A percentile compares a stretch with the other conserved stretches of the same genome.
Evolutionary conservation across 2,329 filamentous ascomycete species (phyloP).

Genomic region (Fusarium oligoseptatum): DNA sequence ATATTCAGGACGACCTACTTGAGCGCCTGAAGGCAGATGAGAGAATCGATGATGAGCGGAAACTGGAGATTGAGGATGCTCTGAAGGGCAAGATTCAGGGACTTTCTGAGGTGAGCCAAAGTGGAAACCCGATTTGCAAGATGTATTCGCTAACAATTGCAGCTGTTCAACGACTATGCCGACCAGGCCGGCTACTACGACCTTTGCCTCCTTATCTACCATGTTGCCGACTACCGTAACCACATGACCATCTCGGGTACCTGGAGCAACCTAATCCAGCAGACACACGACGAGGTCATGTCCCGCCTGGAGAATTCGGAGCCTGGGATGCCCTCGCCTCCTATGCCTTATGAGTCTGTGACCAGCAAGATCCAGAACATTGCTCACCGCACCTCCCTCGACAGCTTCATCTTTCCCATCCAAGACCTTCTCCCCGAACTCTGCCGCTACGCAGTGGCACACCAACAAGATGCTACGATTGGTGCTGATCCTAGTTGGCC

Average conservation of each 20-base stretch:
- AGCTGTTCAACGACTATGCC: constrained; percentile 95
- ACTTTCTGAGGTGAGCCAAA: constrained; percentile 77
- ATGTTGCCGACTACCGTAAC: constrained; percentile 91
- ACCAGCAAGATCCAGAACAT: constrained; percentile 74
- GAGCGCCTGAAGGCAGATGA: constrained; percentile 80
- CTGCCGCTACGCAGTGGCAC: constrained; percentile 71
- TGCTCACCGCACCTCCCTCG: constrained; percentile 73
- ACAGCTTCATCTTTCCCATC: constrained; percentile 76
- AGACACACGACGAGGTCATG: constrained; percentile 72
- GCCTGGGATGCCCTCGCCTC: constrained; percentile 55
- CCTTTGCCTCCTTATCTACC: constrained; percentile 91
- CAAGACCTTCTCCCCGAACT: constrained; percentile 71
- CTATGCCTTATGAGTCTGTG: constrained; percentile 78
- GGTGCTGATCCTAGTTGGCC: constrained; percentile 71
- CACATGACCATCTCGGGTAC: constrained; percentile 85
- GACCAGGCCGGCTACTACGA: constrained; percentile 95
- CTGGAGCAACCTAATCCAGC: constrained; percentile 85
- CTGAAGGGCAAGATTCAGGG: constrained; percentile 84
- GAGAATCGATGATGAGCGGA: constrained; percentile 74
- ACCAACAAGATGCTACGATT: constrained; percentile 70
- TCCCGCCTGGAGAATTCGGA: constrained; percentile 60
- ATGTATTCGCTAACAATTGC: constrained; percentile 37
- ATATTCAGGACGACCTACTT: constrained; percentile 93
- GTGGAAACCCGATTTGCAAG: too few species aligned
- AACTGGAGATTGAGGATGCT: constrained; percentile 72